These are phyloP conservation scores for Umbelopsis isabellina DNA, from an alignment of 192 early-diverging fungal genomes.

Conservation along the genomic window DNA sequence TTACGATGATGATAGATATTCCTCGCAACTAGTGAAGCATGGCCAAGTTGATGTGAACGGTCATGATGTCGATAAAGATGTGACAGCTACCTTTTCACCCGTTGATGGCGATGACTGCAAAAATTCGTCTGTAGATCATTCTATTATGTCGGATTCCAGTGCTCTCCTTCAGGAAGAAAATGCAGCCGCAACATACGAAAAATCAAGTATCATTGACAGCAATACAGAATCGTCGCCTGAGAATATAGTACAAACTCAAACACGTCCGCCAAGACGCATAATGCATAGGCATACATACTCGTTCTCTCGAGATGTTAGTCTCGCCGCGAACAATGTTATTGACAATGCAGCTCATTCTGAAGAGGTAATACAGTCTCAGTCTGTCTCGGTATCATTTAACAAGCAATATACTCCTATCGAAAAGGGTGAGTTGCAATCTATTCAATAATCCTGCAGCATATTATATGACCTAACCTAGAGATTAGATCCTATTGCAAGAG, in stretches of 20 bases:
- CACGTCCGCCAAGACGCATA: background rate
- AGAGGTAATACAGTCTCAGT: background rate
- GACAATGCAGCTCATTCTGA: background rate
- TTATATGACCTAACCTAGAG: no score
- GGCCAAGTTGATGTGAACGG: background rate
- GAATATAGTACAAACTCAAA: conserved; percentile 13
- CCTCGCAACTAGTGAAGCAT: background rate
- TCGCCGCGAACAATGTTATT: background rate
- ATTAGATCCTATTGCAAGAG: background rate
- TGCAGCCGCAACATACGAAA: background rate
- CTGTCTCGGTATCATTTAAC: background rate
- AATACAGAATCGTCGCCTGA: background rate
- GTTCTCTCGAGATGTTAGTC: background rate
- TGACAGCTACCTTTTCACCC: no score
- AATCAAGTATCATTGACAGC: background rate
- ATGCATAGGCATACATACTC: conserved; percentile 13
- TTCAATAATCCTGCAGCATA: no score
- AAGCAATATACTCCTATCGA: background rate
- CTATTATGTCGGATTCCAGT: no score
- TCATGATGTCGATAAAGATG: no score
- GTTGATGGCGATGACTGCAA: no score
- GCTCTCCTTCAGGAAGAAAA: no score
- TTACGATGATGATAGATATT: background rate
- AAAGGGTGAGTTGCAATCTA: background rate
- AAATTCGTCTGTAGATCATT: no score